Base-by-base conservation (phyloP, 106 monocot genomes). In the Cymbidium sinense region DNA sequence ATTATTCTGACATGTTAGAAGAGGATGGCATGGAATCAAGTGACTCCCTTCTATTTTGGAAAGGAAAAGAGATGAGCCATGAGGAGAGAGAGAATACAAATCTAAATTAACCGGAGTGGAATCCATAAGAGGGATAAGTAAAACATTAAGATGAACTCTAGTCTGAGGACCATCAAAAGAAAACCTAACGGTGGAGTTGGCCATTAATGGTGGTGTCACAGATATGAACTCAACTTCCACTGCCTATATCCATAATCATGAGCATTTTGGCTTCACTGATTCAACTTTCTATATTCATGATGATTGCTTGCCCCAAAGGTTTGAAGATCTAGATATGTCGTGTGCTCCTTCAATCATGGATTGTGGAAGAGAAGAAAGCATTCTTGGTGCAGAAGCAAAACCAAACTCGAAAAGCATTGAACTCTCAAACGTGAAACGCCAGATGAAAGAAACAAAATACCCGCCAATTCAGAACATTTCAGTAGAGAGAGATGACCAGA, bases 291-390 rank as follows among this genome's bases (percentile, higher is more conserved):
- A 70, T 76, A 39, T 65, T 69, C 67, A 75, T 67, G 39, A 77
- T 76, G 83, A 79, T 28, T 61, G 50, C 75, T 75, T 81, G 75
- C 50, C 58, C 11, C 41, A 47, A 51, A n/a, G n/a, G n/a, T n/a
- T n/a, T n/a, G n/a, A n/a, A n/a, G n/a, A n/a, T n/a, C n/a, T n/a
- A n/a, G n/a, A 83, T 33, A 87, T 94, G 34, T 92, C 98, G 0
- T 94, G 98, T 83, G 98, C 98, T 39, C 98, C 98, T 41, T 92
- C 94, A 20, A 90, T 98, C 5, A 71, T 77, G 33, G 91, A 80
- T 82, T 81, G 37, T 77, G 80, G 79, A 82, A 80, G 73, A 50
- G 85, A 83, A 50, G 84, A 71, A 72, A 79, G 37, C 70, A 31
- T 58, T 9, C 12, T 87, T 33, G 81, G 84, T 69, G 19, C 70